Conservation (phyloP, 305 asterid species). For the Fraxinus angustifolia region DNA sequence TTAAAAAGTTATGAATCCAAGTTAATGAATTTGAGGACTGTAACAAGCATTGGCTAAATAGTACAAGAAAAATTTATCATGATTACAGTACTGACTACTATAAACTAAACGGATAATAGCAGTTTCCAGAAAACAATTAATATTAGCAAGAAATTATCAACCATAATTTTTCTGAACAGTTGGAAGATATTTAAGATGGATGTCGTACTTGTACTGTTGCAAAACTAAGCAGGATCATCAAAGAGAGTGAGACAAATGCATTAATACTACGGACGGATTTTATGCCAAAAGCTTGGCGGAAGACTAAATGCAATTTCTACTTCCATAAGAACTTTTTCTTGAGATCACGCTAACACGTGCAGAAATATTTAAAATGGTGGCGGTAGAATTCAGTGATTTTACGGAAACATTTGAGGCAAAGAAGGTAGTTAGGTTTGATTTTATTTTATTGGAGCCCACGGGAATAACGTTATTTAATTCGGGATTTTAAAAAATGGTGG, state of each 20-base stretch:
- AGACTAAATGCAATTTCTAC: neutral
- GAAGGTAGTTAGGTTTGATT: neutral
- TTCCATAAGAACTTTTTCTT: neutral
- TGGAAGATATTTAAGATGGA: neutral
- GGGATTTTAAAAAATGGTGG: no score
- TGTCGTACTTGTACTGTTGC: neutral
- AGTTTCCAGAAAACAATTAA: slow-evolving; percentile 9
- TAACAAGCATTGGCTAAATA: no score
- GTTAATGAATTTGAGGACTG: no score
- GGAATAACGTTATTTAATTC: neutral
- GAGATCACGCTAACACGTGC: neutral
- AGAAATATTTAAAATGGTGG: neutral
- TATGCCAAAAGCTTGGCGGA: neutral
- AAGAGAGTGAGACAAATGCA: neutral
- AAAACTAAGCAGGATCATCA: neutral
- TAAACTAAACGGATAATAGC: slow-evolving; percentile 18
- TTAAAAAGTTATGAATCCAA: no score
- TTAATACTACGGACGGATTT: slow-evolving; percentile 9
- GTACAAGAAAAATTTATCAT: no score
- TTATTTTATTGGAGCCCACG: neutral
- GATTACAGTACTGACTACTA: neutral
- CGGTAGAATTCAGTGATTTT: neutral
- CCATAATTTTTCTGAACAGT: neutral
- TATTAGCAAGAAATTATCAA: neutral
- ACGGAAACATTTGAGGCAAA: neutral